Base-by-base conservation (phyloP, 768 basidiomycete genomes). In the Daedaleopsis sinensis region DNA sequence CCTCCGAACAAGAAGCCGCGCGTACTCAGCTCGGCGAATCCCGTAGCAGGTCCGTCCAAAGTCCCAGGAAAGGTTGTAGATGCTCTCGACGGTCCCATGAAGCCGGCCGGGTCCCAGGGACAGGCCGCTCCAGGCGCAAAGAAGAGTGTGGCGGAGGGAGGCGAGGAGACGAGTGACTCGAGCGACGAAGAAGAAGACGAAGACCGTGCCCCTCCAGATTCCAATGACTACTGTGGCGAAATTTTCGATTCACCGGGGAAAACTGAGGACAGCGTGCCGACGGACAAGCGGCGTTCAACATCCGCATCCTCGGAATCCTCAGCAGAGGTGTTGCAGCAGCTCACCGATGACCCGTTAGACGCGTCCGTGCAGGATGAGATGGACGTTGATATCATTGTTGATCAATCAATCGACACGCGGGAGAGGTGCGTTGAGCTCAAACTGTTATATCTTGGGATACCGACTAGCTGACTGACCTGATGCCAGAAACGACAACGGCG, bases 171-270 rank as follows among this genome's bases (percentile, higher is more conserved):
- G 16, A 51, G 37, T 44, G 46, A 23, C 9, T 47, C 46, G 2
- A 23, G 21, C 46, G 44, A 18, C 13, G 50, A 48, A 1, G 46
- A 18, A n/a, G 50, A 48, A 1, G 46, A 39, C 9, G 44, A 58
- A 32, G 53, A 50, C 18, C 11, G 9, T 13, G 54, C 6, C 9
- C 55, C 57, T 19, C 50, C 50, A 6, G 56, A 39, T 12, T 54
- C 61, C 0, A 58, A 63, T 11, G 65, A 66, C n/a, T 66, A 66
- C 38, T 23, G 23, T 3, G 58, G 58, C 16, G 58, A 66, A 21
- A 62, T 66, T 32, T 66, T 63, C 35, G 48, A 48, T 8, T 27
- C 43, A 15, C 38, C 55, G 0, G 47, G 23, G 7, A 15, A 50
- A 38, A 27, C 18, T 12, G 23, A 7, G 15, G 59, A 27, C 36